phyloP scores from a whole-genome alignment of 108 stramenopile genomes.

The Aurantiochytrium sp. region DNA sequence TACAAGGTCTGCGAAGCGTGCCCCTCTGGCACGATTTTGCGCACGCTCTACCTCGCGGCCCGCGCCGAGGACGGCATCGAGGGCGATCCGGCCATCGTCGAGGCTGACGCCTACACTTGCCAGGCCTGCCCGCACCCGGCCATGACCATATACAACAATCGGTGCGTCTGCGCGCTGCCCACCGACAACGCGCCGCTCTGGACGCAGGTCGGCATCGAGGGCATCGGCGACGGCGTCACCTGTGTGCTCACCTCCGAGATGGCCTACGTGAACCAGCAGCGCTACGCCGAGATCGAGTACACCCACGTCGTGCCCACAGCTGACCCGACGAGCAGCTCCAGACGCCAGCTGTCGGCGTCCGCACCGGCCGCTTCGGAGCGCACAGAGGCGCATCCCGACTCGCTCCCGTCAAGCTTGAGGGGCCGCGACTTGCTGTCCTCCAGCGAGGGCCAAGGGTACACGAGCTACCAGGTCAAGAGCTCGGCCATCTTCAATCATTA shows the following conservation, averaged over 20 bases:
- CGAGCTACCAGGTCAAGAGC: slow-evolving; percentile 16
- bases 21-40: background rate
- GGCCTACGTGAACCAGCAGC: background rate
- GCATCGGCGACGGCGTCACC: background rate
- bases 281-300: background rate
- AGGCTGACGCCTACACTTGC: slow-evolving; percentile 2
- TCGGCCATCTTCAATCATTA: slow-evolving; percentile 55
- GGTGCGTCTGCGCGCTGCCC: background rate
- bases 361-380: too few relatives aligned
- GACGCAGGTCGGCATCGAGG: slow-evolving; percentile 2
- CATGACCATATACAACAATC: background rate
- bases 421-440: background rate
- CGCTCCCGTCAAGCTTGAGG: too few relatives aligned
- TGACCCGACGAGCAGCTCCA: background rate
- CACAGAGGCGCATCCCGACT: too few relatives aligned
- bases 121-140: slow-evolving; percentile 13
- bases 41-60: background rate
- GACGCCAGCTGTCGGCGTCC: background rate
- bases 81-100: background rate
- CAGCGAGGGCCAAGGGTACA: slow-evolving; percentile 30
- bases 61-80: background rate
- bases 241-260: background rate
- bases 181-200: background rate
- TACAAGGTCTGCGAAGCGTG: background rate
- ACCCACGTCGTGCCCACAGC: background rate